Evolutionary conservation across 441 rosid species (phyloP).

Genomic region (Gossypium schwendimanii): DNA sequence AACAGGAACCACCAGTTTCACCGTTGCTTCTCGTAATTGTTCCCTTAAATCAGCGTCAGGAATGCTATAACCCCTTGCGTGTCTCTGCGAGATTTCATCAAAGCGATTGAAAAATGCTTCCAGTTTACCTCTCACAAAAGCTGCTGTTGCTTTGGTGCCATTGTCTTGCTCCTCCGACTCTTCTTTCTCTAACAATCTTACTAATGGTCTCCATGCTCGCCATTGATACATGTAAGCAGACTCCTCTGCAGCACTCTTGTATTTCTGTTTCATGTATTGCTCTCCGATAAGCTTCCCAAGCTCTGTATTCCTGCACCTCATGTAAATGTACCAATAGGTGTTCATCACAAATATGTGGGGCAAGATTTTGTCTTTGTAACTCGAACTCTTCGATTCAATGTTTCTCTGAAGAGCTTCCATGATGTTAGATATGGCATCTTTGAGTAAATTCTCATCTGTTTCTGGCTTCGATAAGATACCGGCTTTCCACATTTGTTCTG

Average conservation of each 20-base stretch:
- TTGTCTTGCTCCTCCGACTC: slow-evolving; percentile 14
- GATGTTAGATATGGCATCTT: slow-evolving; percentile 38
- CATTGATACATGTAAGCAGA: slow-evolving; percentile 52
- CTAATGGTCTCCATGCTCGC: slow-evolving; percentile 49
- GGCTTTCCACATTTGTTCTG: slow-evolving; percentile 55
- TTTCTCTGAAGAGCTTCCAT: slow-evolving; percentile 57
- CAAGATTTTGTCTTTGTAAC: slow-evolving; percentile 41
- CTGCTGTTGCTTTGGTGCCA: background rate
- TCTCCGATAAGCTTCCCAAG: slow-evolving; percentile 47
- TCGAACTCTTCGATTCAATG: slow-evolving; percentile 35
- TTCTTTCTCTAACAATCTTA: slow-evolving; percentile 31
- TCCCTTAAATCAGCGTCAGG: slow-evolving; percentile 47
- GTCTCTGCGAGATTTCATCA: slow-evolving; percentile 37
- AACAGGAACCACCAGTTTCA: slow-evolving; percentile 34
- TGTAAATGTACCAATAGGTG: slow-evolving; percentile 60
- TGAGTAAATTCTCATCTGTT: slow-evolving; percentile 34
- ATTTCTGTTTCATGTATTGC: slow-evolving; percentile 35
- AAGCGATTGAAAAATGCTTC: slow-evolving; percentile 35
- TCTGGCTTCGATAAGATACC: slow-evolving; percentile 47
- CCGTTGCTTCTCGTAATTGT: slow-evolving; percentile 44
- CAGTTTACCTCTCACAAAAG: slow-evolving; percentile 23
- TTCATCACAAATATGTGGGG: slow-evolving; percentile 45
- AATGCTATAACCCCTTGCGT: slow-evolving; percentile 29
- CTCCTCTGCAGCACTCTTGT: slow-evolving; percentile 48
- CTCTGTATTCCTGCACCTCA: slow-evolving; percentile 47